Conservation (phyloP, 306 rosid species). For the Oxytropis ochrocephala region DNA sequence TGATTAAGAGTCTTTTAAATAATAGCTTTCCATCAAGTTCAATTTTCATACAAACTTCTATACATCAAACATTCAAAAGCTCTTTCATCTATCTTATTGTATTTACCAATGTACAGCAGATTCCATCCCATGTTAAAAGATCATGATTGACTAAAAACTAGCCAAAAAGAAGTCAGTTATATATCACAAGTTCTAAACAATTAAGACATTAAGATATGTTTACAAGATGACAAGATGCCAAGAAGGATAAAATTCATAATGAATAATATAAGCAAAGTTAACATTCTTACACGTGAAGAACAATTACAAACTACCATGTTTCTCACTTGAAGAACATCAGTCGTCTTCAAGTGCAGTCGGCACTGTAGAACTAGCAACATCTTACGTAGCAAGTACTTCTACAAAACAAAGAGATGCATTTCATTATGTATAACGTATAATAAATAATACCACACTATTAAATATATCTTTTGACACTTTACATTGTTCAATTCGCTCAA, state of each 20-base stretch:
- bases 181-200: background rate
- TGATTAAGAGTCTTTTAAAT: background rate
- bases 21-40: background rate
- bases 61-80: background rate
- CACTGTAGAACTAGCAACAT: too few species aligned
- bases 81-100: background rate
- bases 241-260: background rate
- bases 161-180: background rate
- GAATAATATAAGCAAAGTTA: background rate
- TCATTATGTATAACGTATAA: too few species aligned
- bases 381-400: too few species aligned
- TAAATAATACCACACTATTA: too few species aligned
- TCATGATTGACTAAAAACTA: background rate
- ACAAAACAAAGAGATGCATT: too few species aligned
- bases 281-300: background rate
- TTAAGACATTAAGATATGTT: background rate
- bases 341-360: too few species aligned
- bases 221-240: background rate
- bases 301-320: background rate
- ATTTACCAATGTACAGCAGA: too few species aligned
- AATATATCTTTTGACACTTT: too few species aligned
- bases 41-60: background rate
- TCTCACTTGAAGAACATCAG: too few species aligned
- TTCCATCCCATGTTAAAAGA: slow-evolving; percentile 10
- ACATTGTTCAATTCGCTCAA: too few species aligned